phyloP scores from a whole-genome alignment of 495 filamentous ascomycete genomes.

The Bombardia bombarda region DNA sequence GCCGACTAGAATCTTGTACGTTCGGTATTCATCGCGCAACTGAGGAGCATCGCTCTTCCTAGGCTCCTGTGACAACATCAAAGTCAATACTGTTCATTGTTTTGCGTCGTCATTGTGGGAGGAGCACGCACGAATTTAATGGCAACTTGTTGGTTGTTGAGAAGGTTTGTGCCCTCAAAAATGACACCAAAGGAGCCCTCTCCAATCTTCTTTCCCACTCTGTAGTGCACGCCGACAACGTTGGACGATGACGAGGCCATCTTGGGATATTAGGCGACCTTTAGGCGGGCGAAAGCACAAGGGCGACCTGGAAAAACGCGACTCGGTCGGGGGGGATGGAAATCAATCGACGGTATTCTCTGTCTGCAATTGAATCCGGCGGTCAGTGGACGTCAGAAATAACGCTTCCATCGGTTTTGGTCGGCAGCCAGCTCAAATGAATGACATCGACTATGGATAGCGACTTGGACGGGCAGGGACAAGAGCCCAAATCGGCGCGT shows the following conservation, averaged over 20 bases:
- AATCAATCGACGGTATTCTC: background rate
- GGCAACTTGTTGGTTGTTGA: constrained; percentile 98
- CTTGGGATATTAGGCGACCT: constrained; percentile 7
- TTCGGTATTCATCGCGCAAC: constrained; percentile 96
- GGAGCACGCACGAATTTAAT: constrained; percentile 88
- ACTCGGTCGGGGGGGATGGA: too few species aligned
- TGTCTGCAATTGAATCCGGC: background rate
- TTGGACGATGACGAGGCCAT: constrained; percentile 97
- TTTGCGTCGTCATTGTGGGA: too few species aligned
- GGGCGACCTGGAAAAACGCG: too few species aligned
- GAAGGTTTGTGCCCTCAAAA: constrained; percentile 95
- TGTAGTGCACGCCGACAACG: constrained; percentile 97
- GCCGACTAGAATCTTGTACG: constrained; percentile 98
- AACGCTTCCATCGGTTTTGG: constrained; percentile 1
- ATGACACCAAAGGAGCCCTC: constrained; percentile 99
- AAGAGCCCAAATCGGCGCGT: too few species aligned
- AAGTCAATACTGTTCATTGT: too few species aligned
- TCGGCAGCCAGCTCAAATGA: constrained; percentile 1
- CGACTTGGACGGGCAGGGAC: too few species aligned
- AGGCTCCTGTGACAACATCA: constrained; percentile 60
- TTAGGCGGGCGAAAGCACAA: background rate
- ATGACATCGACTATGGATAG: background rate
- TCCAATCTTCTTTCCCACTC: constrained; percentile 98
- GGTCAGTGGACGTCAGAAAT: background rate
- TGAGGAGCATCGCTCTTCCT: constrained; percentile 98